Percentiles rank a stretch among this genome's conserved stretches.
phyloP scores from a whole-genome alignment of 73 alveolate genomes.

The Breviolum minutum region DNA sequence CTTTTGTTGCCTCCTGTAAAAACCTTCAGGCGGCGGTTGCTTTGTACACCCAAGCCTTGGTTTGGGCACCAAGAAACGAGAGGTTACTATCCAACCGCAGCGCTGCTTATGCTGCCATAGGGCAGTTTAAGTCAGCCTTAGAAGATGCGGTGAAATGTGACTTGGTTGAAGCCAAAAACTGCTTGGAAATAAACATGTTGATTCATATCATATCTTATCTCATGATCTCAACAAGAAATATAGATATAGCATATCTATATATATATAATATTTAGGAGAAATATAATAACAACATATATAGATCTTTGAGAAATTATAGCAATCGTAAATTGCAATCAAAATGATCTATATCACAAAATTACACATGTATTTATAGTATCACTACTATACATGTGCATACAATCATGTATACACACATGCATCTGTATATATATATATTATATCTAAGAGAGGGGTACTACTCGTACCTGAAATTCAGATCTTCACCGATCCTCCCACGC shows the following conservation, averaged over 20 bases:
- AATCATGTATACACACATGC: background rate
- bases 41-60: constrained; percentile 55
- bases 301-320: too few relatives aligned
- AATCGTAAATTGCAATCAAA: too few relatives aligned
- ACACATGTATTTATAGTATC: too few relatives aligned
- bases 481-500: background rate
- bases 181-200: too few relatives aligned
- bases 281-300: too few relatives aligned
- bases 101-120: constrained; percentile 76
- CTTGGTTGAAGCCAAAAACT: background rate
- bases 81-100: constrained; percentile 85
- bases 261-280: too few relatives aligned
- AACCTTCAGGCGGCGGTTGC: constrained; percentile 33
- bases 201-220: background rate
- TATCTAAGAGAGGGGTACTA: background rate
- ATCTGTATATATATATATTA: background rate
- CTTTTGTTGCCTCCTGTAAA: too few relatives aligned
- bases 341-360: too few relatives aligned
- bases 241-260: background rate
- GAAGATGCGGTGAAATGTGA: constrained; percentile 59
- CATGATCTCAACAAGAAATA: background rate
- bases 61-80: constrained; percentile 26
- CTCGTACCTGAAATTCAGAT: background rate
- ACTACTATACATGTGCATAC: too few relatives aligned
- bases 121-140: constrained; percentile 53